Conservation (phyloP, 495 filamentous ascomycete species). For the Bombardia bombarda region DNA sequence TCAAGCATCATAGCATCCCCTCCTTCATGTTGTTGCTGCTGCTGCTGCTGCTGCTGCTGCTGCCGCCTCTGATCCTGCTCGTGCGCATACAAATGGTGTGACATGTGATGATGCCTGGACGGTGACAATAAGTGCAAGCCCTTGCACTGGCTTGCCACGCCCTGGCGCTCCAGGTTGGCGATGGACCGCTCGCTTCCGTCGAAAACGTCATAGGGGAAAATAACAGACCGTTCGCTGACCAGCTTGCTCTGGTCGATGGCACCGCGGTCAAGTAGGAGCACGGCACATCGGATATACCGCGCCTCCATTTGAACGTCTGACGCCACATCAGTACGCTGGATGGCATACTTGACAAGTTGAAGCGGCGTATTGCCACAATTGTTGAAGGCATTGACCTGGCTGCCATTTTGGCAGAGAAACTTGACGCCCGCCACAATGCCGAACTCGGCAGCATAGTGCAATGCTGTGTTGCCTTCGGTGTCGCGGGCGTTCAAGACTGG, state of each 20-base stretch:
- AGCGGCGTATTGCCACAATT: slow-evolving; percentile 29
- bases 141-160: slow-evolving; percentile 21
- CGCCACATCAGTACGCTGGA: slow-evolving; percentile 26
- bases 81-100: too few species aligned
- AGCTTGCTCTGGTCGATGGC: slow-evolving; percentile 29
- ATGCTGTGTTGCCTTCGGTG: slow-evolving; percentile 25
- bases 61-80: too few species aligned
- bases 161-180: slow-evolving; percentile 19
- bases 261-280: slow-evolving; percentile 22
- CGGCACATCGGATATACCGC: slow-evolving; percentile 23
- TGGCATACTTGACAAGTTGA: slow-evolving; percentile 28
- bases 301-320: slow-evolving; percentile 30
- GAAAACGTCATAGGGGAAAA: slow-evolving; percentile 24
- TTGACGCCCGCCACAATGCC: slow-evolving; percentile 23
- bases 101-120: too few species aligned
- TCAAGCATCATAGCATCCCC: too few species aligned
- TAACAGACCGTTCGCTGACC: slow-evolving; percentile 20
- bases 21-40: too few species aligned
- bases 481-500: slow-evolving; percentile 20
- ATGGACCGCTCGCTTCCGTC: slow-evolving; percentile 24
- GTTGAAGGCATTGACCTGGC: slow-evolving; percentile 25
- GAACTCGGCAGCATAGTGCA: slow-evolving; percentile 28
- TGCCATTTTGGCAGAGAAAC: slow-evolving; percentile 16
- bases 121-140: slow-evolving; percentile 20
- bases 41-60: too few species aligned